Base-by-base conservation (phyloP, 2,329 filamentous ascomycete species). In the Coniochaeta prunicola region DNA sequence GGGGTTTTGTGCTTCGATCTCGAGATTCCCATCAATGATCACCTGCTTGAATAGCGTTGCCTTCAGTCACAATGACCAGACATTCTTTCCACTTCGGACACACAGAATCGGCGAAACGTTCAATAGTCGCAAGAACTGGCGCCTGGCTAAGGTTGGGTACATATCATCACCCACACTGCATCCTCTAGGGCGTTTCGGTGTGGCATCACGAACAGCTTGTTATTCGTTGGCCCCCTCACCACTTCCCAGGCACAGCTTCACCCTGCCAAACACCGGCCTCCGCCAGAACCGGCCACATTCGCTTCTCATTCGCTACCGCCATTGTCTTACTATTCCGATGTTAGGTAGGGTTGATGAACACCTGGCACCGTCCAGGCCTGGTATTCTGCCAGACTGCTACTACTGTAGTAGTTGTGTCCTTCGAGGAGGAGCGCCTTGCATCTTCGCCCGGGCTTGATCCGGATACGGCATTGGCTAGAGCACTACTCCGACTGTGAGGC, bases 281-380 rank as follows among this genome's bases (percentile, higher is more conserved):
- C 40, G 13, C 40, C 40, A 45, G 40, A 45, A 13, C 19, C 40
- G 21, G 45, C 24, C 21, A 28, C 15, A 50, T 50, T n/a, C 8
- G 15, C 24, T 9, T 50, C 45, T 30, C 13, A 50, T 50, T 50
- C 45, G 45, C 45, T 50, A 26, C 6, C 13, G 21, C n/a, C 21
- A 17, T 40, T 38, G 40, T 45, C 40, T 45, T 45, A 45, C 40
- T 45, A 2, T 26, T 45, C 6, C 19, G 9, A n/a, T 26, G 21
- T 17, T 10, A 45, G n/a, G 12, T 50, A 30, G 45, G 19, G 24
- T 50, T 50, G 45, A 50, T 13, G 45, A 28, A 50, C 45, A 50
- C 45, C 53, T 54, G 53, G 53, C 53, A 54, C 53, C 53, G 53
- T 54, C 30, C 30, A 54, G 53, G 30, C 53, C 53, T 24, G 30